Evolutionary conservation across 2,329 filamentous ascomycete genomes (phyloP), one percentile per base, ranked within the genome.

Genomic region (Fusarium poae): DNA sequence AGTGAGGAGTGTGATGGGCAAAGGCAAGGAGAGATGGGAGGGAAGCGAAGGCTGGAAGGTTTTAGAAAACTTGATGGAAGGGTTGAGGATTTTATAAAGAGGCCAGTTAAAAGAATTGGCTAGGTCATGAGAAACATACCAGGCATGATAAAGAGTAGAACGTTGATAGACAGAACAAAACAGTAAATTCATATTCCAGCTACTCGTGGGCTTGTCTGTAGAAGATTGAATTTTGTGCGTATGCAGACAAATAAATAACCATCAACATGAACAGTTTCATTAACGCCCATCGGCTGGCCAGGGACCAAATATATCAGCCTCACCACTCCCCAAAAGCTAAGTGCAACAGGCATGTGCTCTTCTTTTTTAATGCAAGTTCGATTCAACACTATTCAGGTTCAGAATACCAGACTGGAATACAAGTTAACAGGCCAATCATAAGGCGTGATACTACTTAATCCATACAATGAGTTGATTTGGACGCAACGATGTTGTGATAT

Each of bases 21-120:
- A 92, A 76, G 94, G 88, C 0, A 94, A 88, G 81, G 91, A 93
- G 74, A 86, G 79, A 15, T 97, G 94, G 93, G 94, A 97, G 79
- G 93, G 87, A 13, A 92, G 84, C 30, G 82, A 85, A 40, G 91
- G 87, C 29, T 96, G 89, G 90, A 83, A 82, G 46, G 84, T 80
- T 64, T 77, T 96, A 75, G 80, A 86, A 75, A 82, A 80, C 6
- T 74, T 86, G 71, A 77, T 90, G 80, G 83, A 88, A 44, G 87
- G 85, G 8, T 74, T 91, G 72, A 87, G 82, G 73, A 72, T 52
- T 39, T 74, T 67, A 12, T 73, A 27, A 44, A n/a, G 30, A 60
- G 15, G 27, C 4, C n/a, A 43, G 23, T 43, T 9, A 43, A 55
- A 57, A 55, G 44, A 34, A 32, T 46, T 44, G 44, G 49, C 23